These are phyloP conservation scores for Diphasiastrum complanatum DNA, from an alignment of 83 land plant genomes.

Conservation along the genomic window DNA sequence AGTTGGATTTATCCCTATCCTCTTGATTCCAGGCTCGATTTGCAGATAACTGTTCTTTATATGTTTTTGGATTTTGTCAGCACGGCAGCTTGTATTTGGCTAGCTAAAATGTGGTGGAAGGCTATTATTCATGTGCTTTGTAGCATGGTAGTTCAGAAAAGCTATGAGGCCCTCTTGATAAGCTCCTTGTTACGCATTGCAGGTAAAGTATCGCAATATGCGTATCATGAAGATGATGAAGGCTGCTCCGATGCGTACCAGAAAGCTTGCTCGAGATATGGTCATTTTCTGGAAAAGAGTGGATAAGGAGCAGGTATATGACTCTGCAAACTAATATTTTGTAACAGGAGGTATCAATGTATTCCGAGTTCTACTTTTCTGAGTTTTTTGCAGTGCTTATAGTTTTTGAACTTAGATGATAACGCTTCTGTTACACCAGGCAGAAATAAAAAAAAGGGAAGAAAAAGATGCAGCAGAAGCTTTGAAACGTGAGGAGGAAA, in stretches of 20 bases:
- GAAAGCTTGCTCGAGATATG: constrained; percentile 84
- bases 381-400: neutral
- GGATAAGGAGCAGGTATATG: constrained; percentile 89
- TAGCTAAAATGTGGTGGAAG: too few species aligned
- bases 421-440: constrained; percentile 45
- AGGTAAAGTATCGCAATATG: constrained; percentile 70
- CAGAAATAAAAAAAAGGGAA: constrained; percentile 79
- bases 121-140: too few species aligned
- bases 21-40: too few species aligned
- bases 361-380: neutral
- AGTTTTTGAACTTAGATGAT: neutral
- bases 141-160: neutral
- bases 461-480: constrained; percentile 98
- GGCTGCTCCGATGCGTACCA: constrained; percentile 67
- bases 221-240: constrained; percentile 71
- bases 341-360: too few species aligned
- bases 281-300: constrained; percentile 73
- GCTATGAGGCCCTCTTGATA: neutral
- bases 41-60: too few species aligned
- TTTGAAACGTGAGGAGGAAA: constrained; percentile 86
- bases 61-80: too few species aligned
- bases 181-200: constrained; percentile 8
- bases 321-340: too few species aligned
- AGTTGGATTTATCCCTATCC: too few species aligned
- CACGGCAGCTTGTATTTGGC: too few species aligned